Evolutionary conservation across 106 monocot species (phyloP), one percentile per base, ranked within the genome.

Genomic region (Dendrobium chrysotoxum): DNA sequence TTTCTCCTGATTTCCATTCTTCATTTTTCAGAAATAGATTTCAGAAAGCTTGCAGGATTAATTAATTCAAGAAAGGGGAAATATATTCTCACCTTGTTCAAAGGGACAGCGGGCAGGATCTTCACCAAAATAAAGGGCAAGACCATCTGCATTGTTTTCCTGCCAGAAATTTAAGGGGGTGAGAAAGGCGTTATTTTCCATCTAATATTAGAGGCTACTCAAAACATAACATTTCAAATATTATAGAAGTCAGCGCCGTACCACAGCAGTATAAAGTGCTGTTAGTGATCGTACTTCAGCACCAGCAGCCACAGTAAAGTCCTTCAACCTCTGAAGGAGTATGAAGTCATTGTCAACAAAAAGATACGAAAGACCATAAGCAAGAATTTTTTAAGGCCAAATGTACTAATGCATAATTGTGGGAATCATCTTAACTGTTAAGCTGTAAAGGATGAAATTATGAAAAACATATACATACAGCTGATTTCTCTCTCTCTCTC

Each of bases 91-190:
- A 96, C 93, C 95, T 91, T 93, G 91, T 83, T 96, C 95, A 83
- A 93, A 91, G 76, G 95, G 88, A 75, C 86, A 93, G 21, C 85
- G 84, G 20, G 84, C 82, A 79, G 95, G 93, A 81, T 96, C 95
- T 87, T 96, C 95, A 72, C 95, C 93, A 81, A 96, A 96, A 81
- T 96, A 96, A 20, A 88, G 39, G 31, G 84, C 82, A 78, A 96
- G 86, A 65, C 79, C 89, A 82, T 89, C 93, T 53, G 91, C 86
- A 88, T 88, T 91, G 86, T 83, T 86, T 61, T 85, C 91, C 95
- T 96, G 89, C 78, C 64, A 80, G 5, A 31, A 31, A 23, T 71
- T 4, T 38, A 71, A 50, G 50, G 64, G 58, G 58, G 4, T 21
- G 58, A 68, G 28, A 68, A 68, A 30, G 30, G 28, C 1, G 11